These are phyloP conservation scores for Penicillium bovifimosum DNA, from an alignment of 495 filamentous ascomycete genomes.

Conservation along the genomic window DNA sequence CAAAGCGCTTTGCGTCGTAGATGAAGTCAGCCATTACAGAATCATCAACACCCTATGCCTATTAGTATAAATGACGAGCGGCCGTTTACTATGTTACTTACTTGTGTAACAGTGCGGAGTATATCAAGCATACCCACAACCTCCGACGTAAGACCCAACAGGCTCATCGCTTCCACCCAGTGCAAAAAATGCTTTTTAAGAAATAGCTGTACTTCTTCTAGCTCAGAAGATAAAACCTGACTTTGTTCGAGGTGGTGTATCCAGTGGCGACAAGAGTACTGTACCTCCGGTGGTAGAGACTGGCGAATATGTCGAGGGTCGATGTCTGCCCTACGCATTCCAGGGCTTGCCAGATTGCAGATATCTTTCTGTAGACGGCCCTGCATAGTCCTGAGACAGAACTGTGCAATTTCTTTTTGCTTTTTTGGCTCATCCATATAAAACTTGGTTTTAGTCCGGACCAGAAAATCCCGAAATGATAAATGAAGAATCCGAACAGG, in stretches of 20 bases:
- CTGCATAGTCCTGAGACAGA: slow-evolving; percentile 29
- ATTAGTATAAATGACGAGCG: slow-evolving; percentile 1
- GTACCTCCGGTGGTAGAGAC: slow-evolving; percentile 22
- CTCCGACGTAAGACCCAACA: slow-evolving; percentile 29
- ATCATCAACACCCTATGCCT: slow-evolving; percentile 9
- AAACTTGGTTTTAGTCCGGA: slow-evolving; percentile 13
- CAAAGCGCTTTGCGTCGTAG: slow-evolving; percentile 33
- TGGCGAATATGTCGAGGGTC: slow-evolving; percentile 11
- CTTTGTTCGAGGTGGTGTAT: slow-evolving; percentile 18
- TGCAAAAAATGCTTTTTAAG: slow-evolving; percentile 39
- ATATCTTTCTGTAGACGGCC: slow-evolving; percentile 30
- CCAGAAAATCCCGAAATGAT: slow-evolving; percentile 11
- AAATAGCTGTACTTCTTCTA: slow-evolving; percentile 27
- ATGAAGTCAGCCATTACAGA: slow-evolving; percentile 7
- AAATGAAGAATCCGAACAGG: slow-evolving; percentile 10
- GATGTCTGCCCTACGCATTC: slow-evolving; percentile 19
- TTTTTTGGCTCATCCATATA: slow-evolving; percentile 12
- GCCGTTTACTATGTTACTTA: not conserved
- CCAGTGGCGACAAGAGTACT: slow-evolving; percentile 36
- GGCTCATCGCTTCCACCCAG: slow-evolving; percentile 39
- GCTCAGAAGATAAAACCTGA: slow-evolving; percentile 16
- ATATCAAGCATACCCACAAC: slow-evolving; percentile 4
- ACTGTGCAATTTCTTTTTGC: slow-evolving; percentile 4
- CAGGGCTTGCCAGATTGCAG: slow-evolving; percentile 23
- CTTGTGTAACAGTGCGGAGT: not conserved